These are phyloP conservation scores for Rhizoclosmatium sp. DNA, from an alignment of 192 early-diverging fungal species.

Conservation along the genomic window DNA sequence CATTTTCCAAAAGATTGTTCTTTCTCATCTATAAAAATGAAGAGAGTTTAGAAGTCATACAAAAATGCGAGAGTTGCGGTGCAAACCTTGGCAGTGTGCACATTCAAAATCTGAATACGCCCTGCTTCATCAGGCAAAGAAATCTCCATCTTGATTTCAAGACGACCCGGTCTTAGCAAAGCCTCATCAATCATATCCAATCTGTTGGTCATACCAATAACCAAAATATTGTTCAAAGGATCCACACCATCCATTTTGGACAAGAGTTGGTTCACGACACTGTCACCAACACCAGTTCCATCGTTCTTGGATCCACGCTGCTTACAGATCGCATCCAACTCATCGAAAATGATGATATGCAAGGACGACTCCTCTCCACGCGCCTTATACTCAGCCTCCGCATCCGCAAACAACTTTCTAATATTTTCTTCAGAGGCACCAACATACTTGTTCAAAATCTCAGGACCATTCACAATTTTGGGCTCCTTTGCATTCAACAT, in stretches of 20 bases:
- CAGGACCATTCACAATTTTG: conserved; percentile 94
- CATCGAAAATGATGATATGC: conserved; percentile 99
- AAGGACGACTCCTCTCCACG: conserved; percentile 88
- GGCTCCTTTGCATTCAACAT: conserved; percentile 97
- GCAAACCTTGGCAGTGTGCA: conserved; percentile 83
- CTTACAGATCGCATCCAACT: conserved; percentile 98
- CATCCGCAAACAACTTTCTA: conserved; percentile 93
- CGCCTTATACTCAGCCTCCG: conserved; percentile 94
- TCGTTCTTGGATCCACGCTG: conserved; percentile 93
- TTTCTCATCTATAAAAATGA: conserved; percentile 70
- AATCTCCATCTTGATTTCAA: conserved; percentile 98
- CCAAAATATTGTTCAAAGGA: conserved; percentile 96
- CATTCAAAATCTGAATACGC: conserved; percentile 93
- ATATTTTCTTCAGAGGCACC: conserved; percentile 97
- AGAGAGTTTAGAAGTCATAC: conserved; percentile 18
- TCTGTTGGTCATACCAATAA: conserved; percentile 99
- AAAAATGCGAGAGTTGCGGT: conserved; percentile 12
- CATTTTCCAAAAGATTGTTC: conserved; percentile 78
- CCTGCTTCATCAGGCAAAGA: conserved; percentile 91
- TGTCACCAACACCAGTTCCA: conserved; percentile 94
- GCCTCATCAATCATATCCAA: conserved; percentile 99
- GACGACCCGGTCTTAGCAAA: conserved; percentile 89
- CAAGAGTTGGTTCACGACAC: conserved; percentile 96
- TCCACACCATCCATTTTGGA: conserved; percentile 99
- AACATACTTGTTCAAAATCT: conserved; percentile 95